Evolutionary conservation across 331 rosid species (phyloP).

Genomic region (Pyracantha coccinea): DNA sequence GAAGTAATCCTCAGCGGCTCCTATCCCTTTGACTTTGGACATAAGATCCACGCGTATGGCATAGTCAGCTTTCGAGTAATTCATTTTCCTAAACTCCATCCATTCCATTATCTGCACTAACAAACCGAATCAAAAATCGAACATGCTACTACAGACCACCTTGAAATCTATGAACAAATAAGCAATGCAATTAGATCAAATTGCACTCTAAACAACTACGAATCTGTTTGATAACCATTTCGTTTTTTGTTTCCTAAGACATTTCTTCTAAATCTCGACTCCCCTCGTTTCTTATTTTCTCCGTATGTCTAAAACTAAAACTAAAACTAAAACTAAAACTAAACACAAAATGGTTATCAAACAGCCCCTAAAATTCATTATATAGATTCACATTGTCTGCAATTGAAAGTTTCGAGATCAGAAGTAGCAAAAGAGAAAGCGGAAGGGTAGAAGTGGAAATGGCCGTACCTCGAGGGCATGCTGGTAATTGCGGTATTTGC

Average conservation of each 20-base stretch:
- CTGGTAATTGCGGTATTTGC: conserved; percentile 37
- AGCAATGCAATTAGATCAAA: background rate
- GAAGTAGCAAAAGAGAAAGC: background rate
- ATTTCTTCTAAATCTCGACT: no score
- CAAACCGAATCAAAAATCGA: background rate
- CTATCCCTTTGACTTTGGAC: conserved; percentile 48
- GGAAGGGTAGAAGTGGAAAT: background rate
- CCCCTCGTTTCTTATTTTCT: no score
- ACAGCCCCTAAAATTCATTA: background rate
- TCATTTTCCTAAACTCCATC: conserved; percentile 60
- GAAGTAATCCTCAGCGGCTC: conserved; percentile 65
- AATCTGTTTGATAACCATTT: no score
- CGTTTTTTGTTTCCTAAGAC: no score
- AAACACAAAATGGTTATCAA: background rate
- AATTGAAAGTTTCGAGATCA: background rate
- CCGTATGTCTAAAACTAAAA: no score
- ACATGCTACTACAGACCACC: background rate
- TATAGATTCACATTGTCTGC: background rate
- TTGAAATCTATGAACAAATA: background rate
- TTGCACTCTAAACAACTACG: background rate
- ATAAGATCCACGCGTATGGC: conserved; percentile 57
- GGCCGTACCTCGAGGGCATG: conserved; percentile 63
- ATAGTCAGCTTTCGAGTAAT: conserved; percentile 36
- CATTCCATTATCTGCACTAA: conserved; percentile 69
- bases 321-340: no score